phyloP scores from a whole-genome alignment of 2,329 filamentous ascomycete species.

The Penicillium frequentans region DNA sequence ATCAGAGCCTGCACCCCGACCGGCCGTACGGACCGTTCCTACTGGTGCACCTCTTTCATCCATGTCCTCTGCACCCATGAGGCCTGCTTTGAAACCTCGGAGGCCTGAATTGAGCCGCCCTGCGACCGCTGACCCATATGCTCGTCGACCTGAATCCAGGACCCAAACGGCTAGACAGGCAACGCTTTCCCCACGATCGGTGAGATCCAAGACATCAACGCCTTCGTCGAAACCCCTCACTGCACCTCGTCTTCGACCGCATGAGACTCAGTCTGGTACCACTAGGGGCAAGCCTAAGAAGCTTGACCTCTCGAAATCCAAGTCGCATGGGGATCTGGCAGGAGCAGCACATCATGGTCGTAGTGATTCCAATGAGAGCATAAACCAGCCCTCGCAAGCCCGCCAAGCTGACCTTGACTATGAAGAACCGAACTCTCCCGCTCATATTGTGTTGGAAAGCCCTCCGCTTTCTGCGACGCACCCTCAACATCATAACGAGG shows the following conservation, averaged over 20 bases:
- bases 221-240: slow-evolving; percentile 30
- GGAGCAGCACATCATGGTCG: slow-evolving; percentile 32
- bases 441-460: slow-evolving; percentile 20
- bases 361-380: slow-evolving; percentile 25
- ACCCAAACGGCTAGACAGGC: slow-evolving; percentile 16
- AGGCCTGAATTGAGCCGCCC: slow-evolving; percentile 38
- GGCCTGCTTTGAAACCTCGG: slow-evolving; percentile 43
- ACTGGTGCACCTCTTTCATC: slow-evolving; percentile 39
- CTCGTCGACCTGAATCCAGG: slow-evolving; percentile 48
- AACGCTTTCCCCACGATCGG: slow-evolving; percentile 21
- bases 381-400: slow-evolving; percentile 10
- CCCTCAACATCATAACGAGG: slow-evolving; percentile 1
- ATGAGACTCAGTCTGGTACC: slow-evolving; percentile 32
- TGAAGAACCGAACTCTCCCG: slow-evolving; percentile 51
- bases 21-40: slow-evolving; percentile 35
- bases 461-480: slow-evolving; percentile 19
- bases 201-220: slow-evolving; percentile 31
- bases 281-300: slow-evolving; percentile 34
- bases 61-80: slow-evolving; percentile 61
- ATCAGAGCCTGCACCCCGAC: slow-evolving; percentile 32
- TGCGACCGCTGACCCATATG: slow-evolving; percentile 36
- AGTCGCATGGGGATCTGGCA: slow-evolving; percentile 25
- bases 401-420: slow-evolving; percentile 39
- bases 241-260: slow-evolving; percentile 34
- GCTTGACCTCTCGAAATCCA: slow-evolving; percentile 32